These are phyloP conservation scores for Takashimella tepidaria DNA, from an alignment of 1,284 basidiomycete species.

Conservation along the genomic window DNA sequence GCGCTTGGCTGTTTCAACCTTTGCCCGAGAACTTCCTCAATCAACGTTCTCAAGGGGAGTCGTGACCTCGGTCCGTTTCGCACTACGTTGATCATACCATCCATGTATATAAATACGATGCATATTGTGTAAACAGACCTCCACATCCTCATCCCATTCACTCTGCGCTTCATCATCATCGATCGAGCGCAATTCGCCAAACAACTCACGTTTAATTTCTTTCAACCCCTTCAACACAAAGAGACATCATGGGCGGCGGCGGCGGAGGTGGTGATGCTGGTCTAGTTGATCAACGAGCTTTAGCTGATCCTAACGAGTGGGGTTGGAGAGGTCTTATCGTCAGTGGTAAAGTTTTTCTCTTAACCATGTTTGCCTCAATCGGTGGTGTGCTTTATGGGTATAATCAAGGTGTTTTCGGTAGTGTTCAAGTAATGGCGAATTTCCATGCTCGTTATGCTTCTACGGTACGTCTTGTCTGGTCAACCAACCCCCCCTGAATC, in stretches of 20 bases:
- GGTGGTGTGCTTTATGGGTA: conserved; percentile 2
- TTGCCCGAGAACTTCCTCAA: too few relatives aligned
- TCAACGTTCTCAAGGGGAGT: too few relatives aligned
- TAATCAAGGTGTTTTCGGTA: conserved; percentile 1
- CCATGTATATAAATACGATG: too few relatives aligned
- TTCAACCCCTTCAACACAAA: neutral
- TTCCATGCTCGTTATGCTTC: neutral
- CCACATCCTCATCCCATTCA: too few relatives aligned
- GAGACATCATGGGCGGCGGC: neutral
- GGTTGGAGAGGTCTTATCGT: conserved; percentile 12
- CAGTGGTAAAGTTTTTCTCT: conserved; percentile 7
- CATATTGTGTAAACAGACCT: too few relatives aligned
- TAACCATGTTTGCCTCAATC: conserved; percentile 6
- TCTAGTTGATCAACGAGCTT: neutral
- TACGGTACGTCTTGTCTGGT: neutral
- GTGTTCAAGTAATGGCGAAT: neutral
- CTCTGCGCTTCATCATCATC: too few relatives aligned
- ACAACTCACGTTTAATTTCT: too few relatives aligned
- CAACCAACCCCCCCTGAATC: too few relatives aligned
- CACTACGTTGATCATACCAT: too few relatives aligned
- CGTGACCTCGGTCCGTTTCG: too few relatives aligned
- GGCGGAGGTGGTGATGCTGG: neutral
- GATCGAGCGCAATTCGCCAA: too few relatives aligned
- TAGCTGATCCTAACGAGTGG: conserved; percentile 5
- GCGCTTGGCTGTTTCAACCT: too few relatives aligned